Percentiles rank a stretch among this genome's conserved stretches.
These are phyloP conservation scores for cucumber (Cucumis sativus) DNA, from an alignment of 306 rosid species.

Conservation along the genomic window Cucumber_9930_V3 NC_026660.2:11769501-11770000, in stretches of 20 bases:
- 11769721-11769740: background rate
- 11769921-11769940: background rate
- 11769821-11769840: background rate
- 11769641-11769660: background rate
- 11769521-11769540: constrained; percentile 78
- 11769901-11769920: background rate
- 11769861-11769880: background rate
- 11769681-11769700: too few species aligned
- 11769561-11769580: constrained; percentile 86
- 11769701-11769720: too few species aligned
- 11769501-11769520: constrained; percentile 90
- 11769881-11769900: background rate
- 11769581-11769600: constrained; percentile 83
- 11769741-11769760: background rate
- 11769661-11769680: too few species aligned
- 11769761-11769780: background rate
- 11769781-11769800: background rate
- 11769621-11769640: constrained; percentile 64
- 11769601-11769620: constrained; percentile 91
- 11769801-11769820: background rate
- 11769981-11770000: background rate
- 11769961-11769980: background rate
- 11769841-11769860: background rate
- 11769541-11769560: constrained; percentile 85
- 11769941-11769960: background rate